Base-by-base conservation (phyloP, 805 yeast species). In the Hanseniaspora jakobsenii region DNA sequence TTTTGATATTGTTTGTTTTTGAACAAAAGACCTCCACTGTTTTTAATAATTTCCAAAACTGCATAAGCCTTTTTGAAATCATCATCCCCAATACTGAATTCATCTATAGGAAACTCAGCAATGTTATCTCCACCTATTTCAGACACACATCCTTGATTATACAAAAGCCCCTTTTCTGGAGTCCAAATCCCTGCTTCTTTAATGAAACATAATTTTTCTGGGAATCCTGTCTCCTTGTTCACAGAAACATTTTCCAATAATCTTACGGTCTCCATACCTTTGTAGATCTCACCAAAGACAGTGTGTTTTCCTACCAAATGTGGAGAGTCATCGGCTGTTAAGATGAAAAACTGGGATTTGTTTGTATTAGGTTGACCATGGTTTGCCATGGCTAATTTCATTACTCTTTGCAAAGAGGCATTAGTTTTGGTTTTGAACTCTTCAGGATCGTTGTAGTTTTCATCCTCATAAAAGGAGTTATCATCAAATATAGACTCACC, bases 51-150 rank as follows among this genome's bases (percentile, higher is more conserved):
- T 8, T 50, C 52, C 0, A 77, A 58, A 0, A 78, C 83, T 8
- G 62, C 61, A 47, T 56, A 73, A 0, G 79, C 77, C 13, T 63
- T 60, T n/a, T 53, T 56, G 6, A 76, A 66, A 41, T 78, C 73
- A 16, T 80, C 77, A 36, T 71, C 71, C 47, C 72, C 77, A 38
- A 78, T 73, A 47, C 68, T 59, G 3, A 55, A 63, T 52, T 81
- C 84, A 57, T 82, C 93, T 48, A 77, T 86, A 0, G 91, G 93
- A 52, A 67, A 74, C 57, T 81, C 91, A 59, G 81, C 91, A 53
- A 69, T 82, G 0, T 72, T 57, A 53, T 82, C 93, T 6, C 83
- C 84, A 1, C 80, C 85, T 6, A 76, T 64, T 0, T 62, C 54
- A 48, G 72, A 73, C 52, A 74, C 73, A 38, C 80, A 71, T 0